A percentile compares a stretch with the other conserved stretches of the same genome.
Evolutionary conservation across 176 grass and related monocot genomes (phyloP).

Genomic region (Carex parvula): DNA sequence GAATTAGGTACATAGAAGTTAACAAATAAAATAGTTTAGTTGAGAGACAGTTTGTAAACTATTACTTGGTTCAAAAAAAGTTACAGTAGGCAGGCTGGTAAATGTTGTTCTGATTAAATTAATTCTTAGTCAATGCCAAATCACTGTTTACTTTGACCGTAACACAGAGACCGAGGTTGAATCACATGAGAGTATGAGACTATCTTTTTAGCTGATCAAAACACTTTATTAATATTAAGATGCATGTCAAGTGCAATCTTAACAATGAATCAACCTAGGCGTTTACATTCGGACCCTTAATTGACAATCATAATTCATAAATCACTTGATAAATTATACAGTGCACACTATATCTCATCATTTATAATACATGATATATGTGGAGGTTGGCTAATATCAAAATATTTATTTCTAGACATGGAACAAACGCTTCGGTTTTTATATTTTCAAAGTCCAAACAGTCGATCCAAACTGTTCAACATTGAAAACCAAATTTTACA

Average conservation of each 20-base stretch:
- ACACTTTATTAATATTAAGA: slow-evolving; percentile 3
- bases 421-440: too few species aligned
- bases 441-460: too few species aligned
- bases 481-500: too few species aligned
- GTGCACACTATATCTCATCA: not conserved
- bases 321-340: not conserved
- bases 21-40: not conserved
- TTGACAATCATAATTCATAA: not conserved
- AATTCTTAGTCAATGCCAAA: slow-evolving; percentile 35
- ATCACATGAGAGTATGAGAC: slow-evolving; percentile 42
- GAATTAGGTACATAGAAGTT: slow-evolving; percentile 15
- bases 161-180: slow-evolving; percentile 20
- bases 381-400: too few species aligned
- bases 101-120: slow-evolving; percentile 6
- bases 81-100: slow-evolving; percentile 15
- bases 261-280: not conserved
- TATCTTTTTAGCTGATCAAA: slow-evolving; percentile 27
- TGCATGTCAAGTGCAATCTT: not conserved
- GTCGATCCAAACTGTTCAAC: too few species aligned
- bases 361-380: not conserved
- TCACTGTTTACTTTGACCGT: slow-evolving; percentile 29
- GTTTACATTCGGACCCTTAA: too few species aligned
- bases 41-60: slow-evolving; percentile 28
- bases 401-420: too few species aligned
- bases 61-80: slow-evolving; percentile 25